phyloP scores from a whole-genome alignment of 805 yeast genomes.

The Komagataella populi region DNA sequence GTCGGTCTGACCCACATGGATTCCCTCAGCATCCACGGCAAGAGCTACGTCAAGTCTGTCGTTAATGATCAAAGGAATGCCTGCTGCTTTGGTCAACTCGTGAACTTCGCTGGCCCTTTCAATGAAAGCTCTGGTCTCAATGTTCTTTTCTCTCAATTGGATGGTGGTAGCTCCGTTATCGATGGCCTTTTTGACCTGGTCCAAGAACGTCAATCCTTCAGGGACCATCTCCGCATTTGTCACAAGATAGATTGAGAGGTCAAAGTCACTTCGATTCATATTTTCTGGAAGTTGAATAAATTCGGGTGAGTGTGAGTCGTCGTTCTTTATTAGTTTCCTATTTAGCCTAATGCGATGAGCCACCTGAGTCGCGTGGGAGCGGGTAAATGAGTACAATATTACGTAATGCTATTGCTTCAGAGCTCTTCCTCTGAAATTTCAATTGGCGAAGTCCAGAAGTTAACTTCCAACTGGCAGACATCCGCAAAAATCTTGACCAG shows the following conservation, averaged over 20 bases:
- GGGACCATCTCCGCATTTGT: constrained; percentile 75
- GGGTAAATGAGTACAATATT: not conserved
- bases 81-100: constrained; percentile 38
- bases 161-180: constrained; percentile 67
- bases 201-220: constrained; percentile 32
- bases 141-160: constrained; percentile 70
- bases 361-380: not conserved
- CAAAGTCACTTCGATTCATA: constrained; percentile 15
- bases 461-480: constrained; percentile 47
- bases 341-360: not conserved
- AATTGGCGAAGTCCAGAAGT: constrained; percentile 38
- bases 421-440: not conserved
- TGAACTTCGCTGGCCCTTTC: constrained; percentile 48
- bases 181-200: constrained; percentile 52
- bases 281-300: not conserved
- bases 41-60: constrained; percentile 83
- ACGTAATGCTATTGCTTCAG: not conserved
- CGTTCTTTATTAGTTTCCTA: not conserved
- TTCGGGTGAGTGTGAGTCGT: not conserved
- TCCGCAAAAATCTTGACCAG: constrained; percentile 44
- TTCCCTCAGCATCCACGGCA: constrained; percentile 83
- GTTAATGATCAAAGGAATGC: constrained; percentile 71
- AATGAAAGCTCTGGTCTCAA: constrained; percentile 57
- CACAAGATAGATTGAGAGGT: constrained; percentile 61
- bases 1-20: constrained; percentile 89